Conservation (phyloP, 1,284 basidiomycete genomes). For the Naganishia liquefaciens region DNA sequence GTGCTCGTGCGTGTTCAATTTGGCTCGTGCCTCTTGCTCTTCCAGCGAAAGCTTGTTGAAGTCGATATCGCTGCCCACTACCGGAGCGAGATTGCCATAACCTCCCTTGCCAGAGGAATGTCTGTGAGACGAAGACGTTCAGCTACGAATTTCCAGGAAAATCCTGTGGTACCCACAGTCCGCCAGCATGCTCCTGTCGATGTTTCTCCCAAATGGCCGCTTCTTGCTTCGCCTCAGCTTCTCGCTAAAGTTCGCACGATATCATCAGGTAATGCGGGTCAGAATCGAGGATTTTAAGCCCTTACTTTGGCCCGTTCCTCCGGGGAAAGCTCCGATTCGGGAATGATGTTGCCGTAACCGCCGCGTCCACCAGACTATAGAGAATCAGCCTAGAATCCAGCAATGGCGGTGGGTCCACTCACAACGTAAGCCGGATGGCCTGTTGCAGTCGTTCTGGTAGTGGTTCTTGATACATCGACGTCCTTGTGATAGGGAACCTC, state of each 20-base stretch:
- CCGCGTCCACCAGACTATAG: slow-evolving; percentile 43
- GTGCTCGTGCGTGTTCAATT: slow-evolving; percentile 39
- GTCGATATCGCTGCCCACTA: slow-evolving; percentile 28
- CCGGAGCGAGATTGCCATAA: slow-evolving; percentile 44
- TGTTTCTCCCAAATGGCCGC: slow-evolving; percentile 37
- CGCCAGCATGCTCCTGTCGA: slow-evolving; percentile 40
- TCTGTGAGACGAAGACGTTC: slow-evolving; percentile 31
- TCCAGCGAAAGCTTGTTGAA: slow-evolving; percentile 42
- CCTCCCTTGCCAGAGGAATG: slow-evolving; percentile 49
- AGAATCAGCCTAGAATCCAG: background rate
- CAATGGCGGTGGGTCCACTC: background rate
- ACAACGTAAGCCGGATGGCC: slow-evolving; percentile 15
- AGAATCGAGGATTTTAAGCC: background rate
- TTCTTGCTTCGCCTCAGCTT: slow-evolving; percentile 30
- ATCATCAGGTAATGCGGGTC: background rate
- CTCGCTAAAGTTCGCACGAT: slow-evolving; percentile 3
- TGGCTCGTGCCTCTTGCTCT: slow-evolving; percentile 47
- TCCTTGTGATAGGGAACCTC: slow-evolving; percentile 19
- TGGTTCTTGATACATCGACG: slow-evolving; percentile 25
- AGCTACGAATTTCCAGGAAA: background rate
- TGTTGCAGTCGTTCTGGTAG: slow-evolving; percentile 11
- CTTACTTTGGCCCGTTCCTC: slow-evolving; percentile 29
- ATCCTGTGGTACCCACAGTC: slow-evolving; percentile 39
- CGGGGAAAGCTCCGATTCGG: slow-evolving; percentile 38
- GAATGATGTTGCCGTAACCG: slow-evolving; percentile 51